These are phyloP conservation scores for Colletotrichum chrysophilum DNA, from an alignment of 2,329 filamentous ascomycete species.

Conservation along the genomic window DNA sequence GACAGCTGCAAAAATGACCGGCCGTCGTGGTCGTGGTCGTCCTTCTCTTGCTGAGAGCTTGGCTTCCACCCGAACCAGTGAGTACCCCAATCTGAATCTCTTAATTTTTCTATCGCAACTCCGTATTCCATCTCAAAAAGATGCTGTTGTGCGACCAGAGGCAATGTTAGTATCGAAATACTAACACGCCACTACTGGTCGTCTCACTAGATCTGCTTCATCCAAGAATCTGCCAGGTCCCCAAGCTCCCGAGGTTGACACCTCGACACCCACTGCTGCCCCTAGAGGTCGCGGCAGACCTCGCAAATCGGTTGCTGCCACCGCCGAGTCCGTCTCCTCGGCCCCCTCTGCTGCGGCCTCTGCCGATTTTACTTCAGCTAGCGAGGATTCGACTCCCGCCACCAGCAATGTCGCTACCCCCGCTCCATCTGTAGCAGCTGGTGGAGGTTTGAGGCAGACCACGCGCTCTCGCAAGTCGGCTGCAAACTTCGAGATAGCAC, in stretches of 20 bases:
- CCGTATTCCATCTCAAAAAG: neutral
- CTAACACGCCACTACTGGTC: neutral
- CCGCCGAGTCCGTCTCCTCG: constrained; percentile 38
- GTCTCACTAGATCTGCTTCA: constrained; percentile 21
- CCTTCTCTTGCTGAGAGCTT: constrained; percentile 4
- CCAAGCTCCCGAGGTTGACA: neutral
- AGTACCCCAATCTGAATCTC: neutral
- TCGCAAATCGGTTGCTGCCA: constrained; percentile 26
- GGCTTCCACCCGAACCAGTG: constrained; percentile 9
- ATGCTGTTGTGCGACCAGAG: neutral
- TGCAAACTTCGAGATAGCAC: constrained; percentile 38
- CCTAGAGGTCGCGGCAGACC: constrained; percentile 34
- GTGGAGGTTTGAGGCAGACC: constrained; percentile 14
- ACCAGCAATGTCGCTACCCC: constrained; percentile 48
- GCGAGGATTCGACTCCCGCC: constrained; percentile 46
- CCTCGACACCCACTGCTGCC: constrained; percentile 1
- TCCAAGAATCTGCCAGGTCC: constrained; percentile 7
- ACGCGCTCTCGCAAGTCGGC: constrained; percentile 23
- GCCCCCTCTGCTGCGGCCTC: constrained; percentile 40
- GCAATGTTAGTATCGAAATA: neutral
- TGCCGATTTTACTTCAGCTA: constrained; percentile 34
- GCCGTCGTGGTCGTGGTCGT: constrained; percentile 4
- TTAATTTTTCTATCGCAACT: neutral
- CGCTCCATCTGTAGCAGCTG: constrained; percentile 29
- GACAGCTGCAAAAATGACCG: neutral